Evolutionary conservation across 495 filamentous ascomycete genomes (phyloP).

Genomic region (Cetradonia linearis): DNA sequence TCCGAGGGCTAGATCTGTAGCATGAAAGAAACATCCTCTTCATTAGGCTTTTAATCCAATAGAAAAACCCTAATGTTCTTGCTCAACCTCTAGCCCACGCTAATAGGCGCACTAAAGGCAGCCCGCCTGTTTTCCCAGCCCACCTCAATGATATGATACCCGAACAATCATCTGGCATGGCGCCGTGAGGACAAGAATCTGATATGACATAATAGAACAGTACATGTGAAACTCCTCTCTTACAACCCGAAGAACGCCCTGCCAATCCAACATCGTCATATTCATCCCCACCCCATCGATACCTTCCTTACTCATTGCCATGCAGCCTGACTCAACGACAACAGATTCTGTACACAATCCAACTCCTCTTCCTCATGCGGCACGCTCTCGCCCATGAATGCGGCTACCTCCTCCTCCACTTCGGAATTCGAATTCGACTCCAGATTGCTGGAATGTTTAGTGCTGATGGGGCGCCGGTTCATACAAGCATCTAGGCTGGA

Average conservation of each 20-base stretch:
- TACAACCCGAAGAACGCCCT: neutral
- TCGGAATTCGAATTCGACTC: slow-evolving; percentile 31
- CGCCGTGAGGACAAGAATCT: neutral
- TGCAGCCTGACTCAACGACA: slow-evolving; percentile 61
- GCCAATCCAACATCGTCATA: neutral
- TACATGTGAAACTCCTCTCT: neutral
- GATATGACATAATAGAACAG: neutral
- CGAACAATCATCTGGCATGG: neutral
- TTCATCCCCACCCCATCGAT: slow-evolving; percentile 12
- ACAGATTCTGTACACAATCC: slow-evolving; percentile 66
- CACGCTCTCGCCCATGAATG: slow-evolving; percentile 59
- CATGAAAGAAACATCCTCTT: no score
- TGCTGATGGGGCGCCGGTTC: slow-evolving; percentile 7
- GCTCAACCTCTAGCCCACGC: no score
- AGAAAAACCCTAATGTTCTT: no score
- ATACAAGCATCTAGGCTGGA: slow-evolving; percentile 17
- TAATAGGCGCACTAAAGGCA: no score
- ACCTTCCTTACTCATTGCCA: slow-evolving; percentile 38
- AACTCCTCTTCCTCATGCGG: slow-evolving; percentile 55
- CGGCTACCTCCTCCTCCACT: slow-evolving; percentile 49
- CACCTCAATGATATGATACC: neutral
- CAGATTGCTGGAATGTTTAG: slow-evolving; percentile 12
- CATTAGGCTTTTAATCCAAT: no score
- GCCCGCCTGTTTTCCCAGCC: neutral
- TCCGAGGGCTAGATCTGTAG: no score